Evolutionary conservation across 169 alveolate genomes (phyloP).

Genomic region (Plasmodium reichenowi): DNA sequence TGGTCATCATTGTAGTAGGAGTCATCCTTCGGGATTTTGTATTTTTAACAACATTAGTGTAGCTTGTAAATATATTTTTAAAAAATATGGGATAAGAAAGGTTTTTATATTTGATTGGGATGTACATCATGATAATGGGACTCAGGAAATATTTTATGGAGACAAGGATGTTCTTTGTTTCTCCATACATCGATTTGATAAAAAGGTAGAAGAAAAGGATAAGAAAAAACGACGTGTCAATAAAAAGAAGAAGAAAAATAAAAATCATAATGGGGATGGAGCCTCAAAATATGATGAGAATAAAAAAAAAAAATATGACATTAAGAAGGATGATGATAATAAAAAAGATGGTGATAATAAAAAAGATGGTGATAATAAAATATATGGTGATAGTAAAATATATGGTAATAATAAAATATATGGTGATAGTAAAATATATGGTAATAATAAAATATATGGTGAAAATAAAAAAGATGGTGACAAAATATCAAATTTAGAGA

Average conservation of each 20-base stretch:
- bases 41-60: constrained; percentile 93
- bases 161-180: constrained; percentile 79
- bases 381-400: too few relatives aligned
- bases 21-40: constrained; percentile 91
- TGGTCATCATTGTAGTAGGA: constrained; percentile 86
- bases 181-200: constrained; percentile 83
- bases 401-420: too few relatives aligned
- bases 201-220: constrained; percentile 11
- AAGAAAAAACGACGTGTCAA: background rate
- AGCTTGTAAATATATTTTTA: constrained; percentile 92
- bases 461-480: background rate
- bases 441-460: background rate
- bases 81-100: constrained; percentile 87
- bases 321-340: background rate
- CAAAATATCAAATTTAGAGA: too few relatives aligned
- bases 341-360: background rate
- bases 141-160: constrained; percentile 91
- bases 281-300: background rate
- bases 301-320: background rate
- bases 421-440: background rate
- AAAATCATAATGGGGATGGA: too few relatives aligned
- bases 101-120: constrained; percentile 96
- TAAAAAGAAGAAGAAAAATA: background rate
- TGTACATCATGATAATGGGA: constrained; percentile 97
- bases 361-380: too few relatives aligned